Base-by-base conservation (phyloP, 768 basidiomycete species). In the Trametes maxima region DNA sequence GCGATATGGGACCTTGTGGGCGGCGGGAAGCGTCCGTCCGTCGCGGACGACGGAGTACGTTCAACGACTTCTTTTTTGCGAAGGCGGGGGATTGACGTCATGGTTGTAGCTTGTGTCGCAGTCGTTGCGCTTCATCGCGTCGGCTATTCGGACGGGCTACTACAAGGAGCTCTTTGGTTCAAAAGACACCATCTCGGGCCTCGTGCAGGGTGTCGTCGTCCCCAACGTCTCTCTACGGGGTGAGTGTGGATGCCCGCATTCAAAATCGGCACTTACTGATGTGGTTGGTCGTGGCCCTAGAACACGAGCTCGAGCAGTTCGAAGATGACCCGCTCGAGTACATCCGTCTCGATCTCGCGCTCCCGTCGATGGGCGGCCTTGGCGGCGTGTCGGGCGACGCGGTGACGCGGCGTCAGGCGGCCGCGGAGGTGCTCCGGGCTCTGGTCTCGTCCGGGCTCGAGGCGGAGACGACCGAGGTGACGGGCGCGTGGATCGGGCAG, bases 311-410 rank as follows among this genome's bases (percentile, higher is more conserved):
- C 51, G 97, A 99, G 68, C 88, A 94, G 73, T 98, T 99, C 69
- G 95, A 97, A 74, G 97, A 98, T 62, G 95, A 97, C 66, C 95
- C 97, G 0, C 83, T 96, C 40, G 96, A 98, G 71, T 98, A 90
- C 72, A 92, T 98, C 67, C 88, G 94, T 21, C 81, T 92, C 43
- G 94, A 96, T 68, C 79, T 96, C 25, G 82, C 94, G 14, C 77
- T 83, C 68, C 81, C 80, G 57, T 87, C 89, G 58, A 73, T 80
- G 37, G 68, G 67, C 44, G 70, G 69, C 2, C 75, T 73, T 43
- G 76, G 75, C 69, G 64, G 84, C 62, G 60, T 33, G 28, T 33
- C 84, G 25, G 76, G 84, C 56, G 95, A 95, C 68, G 82, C 84
- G 28, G 86, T 90, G 44, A 98, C 95, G 0, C 85, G 95, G 33